Evolutionary conservation across 176 grass and related monocot species (phyloP).

Genomic region (Oropetium thomaeum): DNA sequence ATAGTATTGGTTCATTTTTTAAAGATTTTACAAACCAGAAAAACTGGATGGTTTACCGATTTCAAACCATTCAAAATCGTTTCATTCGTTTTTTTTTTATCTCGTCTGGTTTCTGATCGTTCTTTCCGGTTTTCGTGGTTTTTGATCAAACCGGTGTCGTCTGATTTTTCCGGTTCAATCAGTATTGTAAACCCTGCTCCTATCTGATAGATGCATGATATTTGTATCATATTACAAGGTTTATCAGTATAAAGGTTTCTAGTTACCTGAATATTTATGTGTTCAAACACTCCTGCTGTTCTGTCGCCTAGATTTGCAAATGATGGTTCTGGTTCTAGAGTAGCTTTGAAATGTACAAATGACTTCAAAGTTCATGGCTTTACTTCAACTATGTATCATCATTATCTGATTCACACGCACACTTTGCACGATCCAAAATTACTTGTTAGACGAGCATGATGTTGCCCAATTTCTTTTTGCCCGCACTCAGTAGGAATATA

Average conservation of each 20-base stretch:
- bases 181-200: no score
- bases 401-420: constrained; percentile 16
- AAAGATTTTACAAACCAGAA: no score
- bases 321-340: constrained; percentile 39
- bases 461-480: constrained; percentile 54
- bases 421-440: constrained; percentile 51
- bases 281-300: constrained; percentile 64
- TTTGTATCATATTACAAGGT: constrained; percentile 7
- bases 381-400: constrained; percentile 12
- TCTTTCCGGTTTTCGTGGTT: no score
- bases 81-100: no score
- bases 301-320: constrained; percentile 36
- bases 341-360: constrained; percentile 55
- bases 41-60: no score
- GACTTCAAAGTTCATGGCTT: constrained; percentile 18
- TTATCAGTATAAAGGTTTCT: constrained; percentile 48
- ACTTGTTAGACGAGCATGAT: constrained; percentile 45
- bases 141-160: no score
- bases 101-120: no score
- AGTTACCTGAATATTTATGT: constrained; percentile 76
- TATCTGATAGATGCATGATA: no score
- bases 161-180: no score
- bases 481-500: constrained; percentile 41
- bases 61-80: no score
- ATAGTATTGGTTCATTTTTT: no score